phyloP scores from a whole-genome alignment of 2,329 filamentous ascomycete genomes.

The Trichoderma atroviride region DNA sequence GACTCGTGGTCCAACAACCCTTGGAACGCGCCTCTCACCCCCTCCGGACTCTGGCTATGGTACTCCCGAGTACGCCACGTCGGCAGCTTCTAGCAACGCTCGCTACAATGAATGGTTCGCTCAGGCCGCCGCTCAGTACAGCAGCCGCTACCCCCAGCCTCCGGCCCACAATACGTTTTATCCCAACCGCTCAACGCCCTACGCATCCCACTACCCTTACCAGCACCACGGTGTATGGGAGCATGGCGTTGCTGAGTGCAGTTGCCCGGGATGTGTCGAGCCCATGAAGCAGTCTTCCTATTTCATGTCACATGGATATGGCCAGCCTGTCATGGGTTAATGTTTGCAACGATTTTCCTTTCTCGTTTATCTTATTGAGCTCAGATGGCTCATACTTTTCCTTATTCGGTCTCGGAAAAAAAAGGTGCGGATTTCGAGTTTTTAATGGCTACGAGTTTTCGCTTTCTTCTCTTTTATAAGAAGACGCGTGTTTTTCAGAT shows the following conservation, averaged over 20 bases:
- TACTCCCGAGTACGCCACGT: conserved; percentile 61
- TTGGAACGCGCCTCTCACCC: conserved; percentile 54
- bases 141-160: conserved; percentile 50
- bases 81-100: conserved; percentile 56
- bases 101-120: conserved; percentile 63
- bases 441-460: conserved; percentile 42
- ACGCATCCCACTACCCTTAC: conserved; percentile 51
- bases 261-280: conserved; percentile 50
- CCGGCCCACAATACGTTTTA: conserved; percentile 46
- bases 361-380: conserved; percentile 19
- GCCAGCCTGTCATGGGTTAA: conserved; percentile 60
- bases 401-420: conserved; percentile 26
- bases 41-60: conserved; percentile 65
- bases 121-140: conserved; percentile 48
- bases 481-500: conserved; percentile 44
- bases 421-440: conserved; percentile 29
- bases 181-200: conserved; percentile 46
- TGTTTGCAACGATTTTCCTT: conserved; percentile 31
- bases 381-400: conserved; percentile 8
- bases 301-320: conserved; percentile 53
- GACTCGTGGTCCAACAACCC: conserved; percentile 52
- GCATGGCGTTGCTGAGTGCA: conserved; percentile 53
- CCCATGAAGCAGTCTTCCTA: conserved; percentile 52
- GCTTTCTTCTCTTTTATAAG: conserved; percentile 31
- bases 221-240: conserved; percentile 54